Evolutionary conservation across 805 yeast genomes (phyloP), one percentile per base, ranked within the genome.

Genomic region (Saccharomycodes ludwigii): DNA sequence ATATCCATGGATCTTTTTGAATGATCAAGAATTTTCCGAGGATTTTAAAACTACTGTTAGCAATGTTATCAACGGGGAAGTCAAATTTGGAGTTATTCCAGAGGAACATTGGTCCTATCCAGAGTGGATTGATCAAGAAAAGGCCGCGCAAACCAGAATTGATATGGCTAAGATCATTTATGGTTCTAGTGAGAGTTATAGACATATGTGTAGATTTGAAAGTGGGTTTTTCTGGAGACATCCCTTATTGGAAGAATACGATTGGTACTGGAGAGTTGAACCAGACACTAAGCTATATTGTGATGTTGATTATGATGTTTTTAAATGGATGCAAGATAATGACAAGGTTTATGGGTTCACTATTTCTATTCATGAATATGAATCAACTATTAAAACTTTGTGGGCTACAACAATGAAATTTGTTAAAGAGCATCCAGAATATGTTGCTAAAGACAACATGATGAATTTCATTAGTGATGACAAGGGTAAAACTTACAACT

Each of bases 241-340:
- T 50, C 71, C 68, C 31, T 56, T 74, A 30, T 48, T 84, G 55
- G 58, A 63, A 37, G 70, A 73, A 17, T 85, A 76, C 65, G 81
- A 77, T 47, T 84, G 78, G 69, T 83, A 82, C 65, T 85, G 95
- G 95, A 74, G 94, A 56, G 86, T 85, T 22, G 95, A 85, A 58
- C 95, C 95, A 10, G 77, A 71, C 43, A 72, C 76, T 44, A 68
- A 71, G 50, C 66, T 81, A 40, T 71, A 59, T 56, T 84, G 94
- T 60, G 83, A 82, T 51, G 62, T 85, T 36, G 73, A 74, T 44
- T 78, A 78, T 54, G 95, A 83, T 50, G 59, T 81, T 9, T 83
- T 83, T 68, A 68, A 73, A 56, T 80, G 64, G 59, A 80, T 83
- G 94, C 71, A 71, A 44, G 83, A 76, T 48, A 71, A 78, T 51